Conservation (phyloP, 805 yeast species). For the Isabelozyma pseudorhagii region DNA sequence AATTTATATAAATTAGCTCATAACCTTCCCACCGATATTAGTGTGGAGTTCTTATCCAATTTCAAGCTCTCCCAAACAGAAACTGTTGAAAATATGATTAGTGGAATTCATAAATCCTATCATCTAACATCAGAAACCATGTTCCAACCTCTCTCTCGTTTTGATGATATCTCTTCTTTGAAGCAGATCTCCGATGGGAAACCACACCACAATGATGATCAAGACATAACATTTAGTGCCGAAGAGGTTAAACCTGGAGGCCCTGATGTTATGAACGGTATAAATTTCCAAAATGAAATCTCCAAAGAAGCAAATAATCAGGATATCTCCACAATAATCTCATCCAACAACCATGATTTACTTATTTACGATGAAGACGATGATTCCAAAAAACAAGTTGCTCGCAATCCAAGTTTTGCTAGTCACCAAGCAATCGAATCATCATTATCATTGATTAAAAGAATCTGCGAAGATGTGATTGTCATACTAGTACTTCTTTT, state of each 20-base stretch:
- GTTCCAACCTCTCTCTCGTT: constrained; percentile 36
- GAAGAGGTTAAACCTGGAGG: neutral
- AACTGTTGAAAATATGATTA: constrained; percentile 24
- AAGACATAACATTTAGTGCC: constrained; percentile 2
- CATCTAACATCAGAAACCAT: constrained; percentile 24
- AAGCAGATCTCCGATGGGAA: constrained; percentile 25
- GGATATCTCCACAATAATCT: neutral
- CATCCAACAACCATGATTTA: constrained; percentile 8
- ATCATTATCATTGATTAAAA: constrained; percentile 12
- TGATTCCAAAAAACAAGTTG: neutral
- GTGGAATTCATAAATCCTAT: constrained; percentile 35
- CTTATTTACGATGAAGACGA: constrained; percentile 6
- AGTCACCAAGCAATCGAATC: constrained; percentile 2
- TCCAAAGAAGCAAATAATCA: neutral
- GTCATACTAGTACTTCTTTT: constrained; percentile 38
- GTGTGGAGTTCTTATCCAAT: constrained; percentile 8
- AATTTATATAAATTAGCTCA: constrained; percentile 25
- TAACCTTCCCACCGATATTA: constrained; percentile 12
- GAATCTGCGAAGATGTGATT: constrained; percentile 49
- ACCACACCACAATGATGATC: constrained; percentile 1
- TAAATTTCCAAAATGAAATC: constrained; percentile 21
- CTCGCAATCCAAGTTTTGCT: neutral
- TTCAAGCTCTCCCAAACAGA: constrained; percentile 15
- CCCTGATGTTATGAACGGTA: constrained; percentile 35
- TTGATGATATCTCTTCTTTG: constrained; percentile 9